A percentile compares a stretch with the other conserved stretches of the same genome.
Evolutionary conservation across 225 moss, liverwort and hornwort species (phyloP).

Genomic region (Antitrichia curtipendula): DNA sequence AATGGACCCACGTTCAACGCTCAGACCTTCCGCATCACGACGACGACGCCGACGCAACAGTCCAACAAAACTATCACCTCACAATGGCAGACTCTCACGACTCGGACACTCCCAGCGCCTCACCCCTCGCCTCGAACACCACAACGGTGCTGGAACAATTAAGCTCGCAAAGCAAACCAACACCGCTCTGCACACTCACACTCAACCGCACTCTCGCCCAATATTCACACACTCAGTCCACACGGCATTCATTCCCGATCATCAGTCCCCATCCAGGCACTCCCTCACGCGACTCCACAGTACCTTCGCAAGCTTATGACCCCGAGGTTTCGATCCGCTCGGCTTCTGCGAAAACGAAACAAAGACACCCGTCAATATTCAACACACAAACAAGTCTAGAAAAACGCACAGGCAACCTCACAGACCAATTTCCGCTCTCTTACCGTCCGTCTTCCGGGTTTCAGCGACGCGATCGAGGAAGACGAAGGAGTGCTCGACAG

Average conservation of each 20-base stretch:
- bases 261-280: background rate
- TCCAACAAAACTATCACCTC: background rate
- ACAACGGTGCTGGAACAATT: background rate
- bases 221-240: background rate
- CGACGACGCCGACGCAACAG: no score
- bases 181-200: background rate
- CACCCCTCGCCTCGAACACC: background rate
- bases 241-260: background rate
- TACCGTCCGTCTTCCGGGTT: constrained; percentile 67
- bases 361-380: background rate
- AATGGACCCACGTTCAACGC: background rate
- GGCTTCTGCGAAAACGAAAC: constrained; percentile 52
- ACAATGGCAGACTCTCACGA: background rate
- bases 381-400: background rate
- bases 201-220: background rate
- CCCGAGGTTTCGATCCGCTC: constrained; percentile 54
- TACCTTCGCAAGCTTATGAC: constrained; percentile 62
- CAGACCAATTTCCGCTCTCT: background rate
- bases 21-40: background rate
- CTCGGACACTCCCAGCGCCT: background rate
- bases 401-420: background rate
- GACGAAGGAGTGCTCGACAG: constrained; percentile 47
- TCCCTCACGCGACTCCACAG: background rate
- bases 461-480: constrained; percentile 22
- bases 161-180: background rate